These are phyloP conservation scores for Euphrasia arctica DNA, from an alignment of 305 asterid genomes.

Conservation along the genomic window DNA sequence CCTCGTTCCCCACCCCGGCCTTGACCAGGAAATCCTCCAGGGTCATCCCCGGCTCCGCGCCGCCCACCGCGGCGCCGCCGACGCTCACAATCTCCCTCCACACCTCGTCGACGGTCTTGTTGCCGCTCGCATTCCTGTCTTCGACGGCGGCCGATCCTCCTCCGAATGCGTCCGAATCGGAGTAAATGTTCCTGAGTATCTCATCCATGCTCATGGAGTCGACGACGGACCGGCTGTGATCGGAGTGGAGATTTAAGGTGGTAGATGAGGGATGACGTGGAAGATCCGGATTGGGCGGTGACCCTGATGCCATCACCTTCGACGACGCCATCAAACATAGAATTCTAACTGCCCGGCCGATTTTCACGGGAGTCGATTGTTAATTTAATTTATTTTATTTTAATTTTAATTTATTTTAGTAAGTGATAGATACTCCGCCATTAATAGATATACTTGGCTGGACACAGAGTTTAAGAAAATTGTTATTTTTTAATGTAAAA, in stretches of 20 bases:
- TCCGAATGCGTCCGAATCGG: conserved; percentile 48
- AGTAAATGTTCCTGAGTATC: conserved; percentile 57
- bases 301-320: conserved; percentile 87
- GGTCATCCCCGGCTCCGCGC: conserved; percentile 63
- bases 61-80: conserved; percentile 7
- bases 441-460: too few relatives aligned
- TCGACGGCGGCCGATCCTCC: conserved; percentile 25
- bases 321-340: conserved; percentile 31
- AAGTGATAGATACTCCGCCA: too few relatives aligned
- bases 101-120: conserved; percentile 50
- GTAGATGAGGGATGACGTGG: conserved; percentile 54
- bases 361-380: background rate
- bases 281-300: conserved; percentile 93
- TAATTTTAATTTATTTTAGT: background rate
- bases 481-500: too few relatives aligned
- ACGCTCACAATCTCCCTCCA: conserved; percentile 59
- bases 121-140: conserved; percentile 26
- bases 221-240: conserved; percentile 47
- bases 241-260: conserved; percentile 33
- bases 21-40: conserved; percentile 78
- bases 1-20: conserved; percentile 91
- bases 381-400: background rate
- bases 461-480: too few relatives aligned
- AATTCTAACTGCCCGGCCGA: conserved; percentile 8
- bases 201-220: conserved; percentile 91